Percentiles rank a stretch among this genome's conserved stretches.
These are phyloP conservation scores for Emmonsiellopsis sp. DNA, from an alignment of 2,329 filamentous ascomycete species.

Conservation along the genomic window DNA sequence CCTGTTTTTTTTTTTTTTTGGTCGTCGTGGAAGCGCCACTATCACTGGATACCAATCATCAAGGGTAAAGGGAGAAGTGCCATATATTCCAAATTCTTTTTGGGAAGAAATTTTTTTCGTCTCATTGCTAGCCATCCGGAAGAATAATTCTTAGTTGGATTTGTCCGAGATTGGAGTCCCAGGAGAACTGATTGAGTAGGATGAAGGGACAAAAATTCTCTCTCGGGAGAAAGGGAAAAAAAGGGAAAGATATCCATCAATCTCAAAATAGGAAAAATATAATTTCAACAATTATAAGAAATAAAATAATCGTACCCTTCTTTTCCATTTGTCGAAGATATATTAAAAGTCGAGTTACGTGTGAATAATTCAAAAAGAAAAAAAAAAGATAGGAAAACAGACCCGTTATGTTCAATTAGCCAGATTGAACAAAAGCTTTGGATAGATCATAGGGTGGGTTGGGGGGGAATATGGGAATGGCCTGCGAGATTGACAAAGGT, in stretches of 20 bases:
- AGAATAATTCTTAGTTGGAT: too few species aligned
- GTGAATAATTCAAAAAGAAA: background rate
- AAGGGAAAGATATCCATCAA: background rate
- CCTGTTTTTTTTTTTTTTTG: too few species aligned
- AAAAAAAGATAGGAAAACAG: background rate
- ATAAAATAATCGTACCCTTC: background rate
- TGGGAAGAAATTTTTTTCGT: too few species aligned
- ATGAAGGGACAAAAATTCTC: background rate
- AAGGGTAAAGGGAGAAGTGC: too few species aligned
- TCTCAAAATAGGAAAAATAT: background rate
- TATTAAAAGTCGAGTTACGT: background rate
- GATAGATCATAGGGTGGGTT: too few species aligned
- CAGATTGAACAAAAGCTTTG: background rate
- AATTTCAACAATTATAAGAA: conserved; percentile 6
- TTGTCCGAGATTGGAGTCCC: too few species aligned
- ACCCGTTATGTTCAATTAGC: background rate
- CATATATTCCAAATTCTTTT: too few species aligned
- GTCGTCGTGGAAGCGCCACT: too few species aligned
- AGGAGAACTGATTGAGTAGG: background rate
- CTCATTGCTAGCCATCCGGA: too few species aligned
- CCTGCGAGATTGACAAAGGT: background rate
- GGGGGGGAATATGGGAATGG: background rate
- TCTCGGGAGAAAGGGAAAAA: background rate
- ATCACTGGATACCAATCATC: too few species aligned
- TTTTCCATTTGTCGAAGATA: background rate